Conservation (phyloP, 768 basidiomycete species). For the Lentinula sp. region DNA sequence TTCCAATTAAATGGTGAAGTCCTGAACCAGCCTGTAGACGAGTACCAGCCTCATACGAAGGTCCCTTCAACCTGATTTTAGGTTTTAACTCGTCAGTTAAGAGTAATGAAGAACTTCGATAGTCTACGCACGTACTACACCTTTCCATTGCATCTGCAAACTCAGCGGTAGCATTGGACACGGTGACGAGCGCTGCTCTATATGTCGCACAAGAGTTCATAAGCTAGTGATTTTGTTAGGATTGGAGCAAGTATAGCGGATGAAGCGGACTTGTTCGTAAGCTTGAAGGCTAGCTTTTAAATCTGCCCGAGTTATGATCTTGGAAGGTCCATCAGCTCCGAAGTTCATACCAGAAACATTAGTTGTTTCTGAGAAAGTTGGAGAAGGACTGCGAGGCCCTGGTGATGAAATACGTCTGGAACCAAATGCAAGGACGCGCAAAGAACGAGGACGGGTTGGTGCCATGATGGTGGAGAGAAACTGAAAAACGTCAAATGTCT, state of each 20-base stretch:
- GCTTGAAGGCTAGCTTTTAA: constrained; percentile 73
- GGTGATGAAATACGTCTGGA: constrained; percentile 41
- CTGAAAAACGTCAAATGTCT: background rate
- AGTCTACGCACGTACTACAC: constrained; percentile 62
- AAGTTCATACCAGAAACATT: constrained; percentile 75
- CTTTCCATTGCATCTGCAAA: constrained; percentile 85
- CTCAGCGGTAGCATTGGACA: constrained; percentile 77
- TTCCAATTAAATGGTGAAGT: constrained; percentile 85
- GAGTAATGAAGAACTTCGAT: background rate
- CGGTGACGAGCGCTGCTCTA: constrained; percentile 70
- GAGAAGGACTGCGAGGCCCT: constrained; percentile 57
- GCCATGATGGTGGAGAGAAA: constrained; percentile 31
- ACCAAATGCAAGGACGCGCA: constrained; percentile 48
- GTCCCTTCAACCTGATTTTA: constrained; percentile 60
- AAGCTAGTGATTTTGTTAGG: constrained; percentile 39
- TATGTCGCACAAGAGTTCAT: constrained; percentile 73
- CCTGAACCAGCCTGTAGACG: constrained; percentile 83
- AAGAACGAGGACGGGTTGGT: constrained; percentile 44
- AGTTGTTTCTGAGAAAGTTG: constrained; percentile 79
- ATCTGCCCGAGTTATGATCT: constrained; percentile 78
- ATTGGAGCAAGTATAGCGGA: background rate
- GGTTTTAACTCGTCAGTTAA: background rate
- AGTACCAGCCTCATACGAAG: constrained; percentile 73
- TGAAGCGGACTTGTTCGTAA: constrained; percentile 66
- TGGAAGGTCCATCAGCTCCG: constrained; percentile 66